phyloP scores from a whole-genome alignment of 179 eudicot genomes.

The Spinacia oleracea region DNA sequence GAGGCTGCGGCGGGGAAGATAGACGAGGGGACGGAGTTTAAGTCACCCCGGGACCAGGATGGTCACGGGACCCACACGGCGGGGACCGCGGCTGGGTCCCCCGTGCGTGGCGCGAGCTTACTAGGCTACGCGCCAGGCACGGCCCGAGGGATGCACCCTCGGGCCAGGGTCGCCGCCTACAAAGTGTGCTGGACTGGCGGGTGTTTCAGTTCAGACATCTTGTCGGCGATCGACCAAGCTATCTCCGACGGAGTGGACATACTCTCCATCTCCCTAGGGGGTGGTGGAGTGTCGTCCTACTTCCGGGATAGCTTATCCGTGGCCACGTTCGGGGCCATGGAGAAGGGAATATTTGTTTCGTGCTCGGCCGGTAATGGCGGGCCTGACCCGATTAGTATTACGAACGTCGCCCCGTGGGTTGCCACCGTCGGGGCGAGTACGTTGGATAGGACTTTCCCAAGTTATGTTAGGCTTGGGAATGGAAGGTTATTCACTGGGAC shows the following conservation, averaged over 20 bases:
- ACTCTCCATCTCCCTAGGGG: constrained; percentile 81
- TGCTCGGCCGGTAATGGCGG: constrained; percentile 93
- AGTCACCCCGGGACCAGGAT: constrained; percentile 78
- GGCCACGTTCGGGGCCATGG: constrained; percentile 85
- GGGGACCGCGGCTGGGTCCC: constrained; percentile 73
- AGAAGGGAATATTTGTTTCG: constrained; percentile 73
- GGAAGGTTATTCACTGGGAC: constrained; percentile 53
- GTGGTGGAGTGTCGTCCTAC: constrained; percentile 81
- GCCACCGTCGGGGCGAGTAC: constrained; percentile 90
- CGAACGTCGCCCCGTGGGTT: constrained; percentile 92
- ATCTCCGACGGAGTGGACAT: constrained; percentile 78
- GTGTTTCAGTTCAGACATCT: constrained; percentile 87
- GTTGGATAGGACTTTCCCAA: constrained; percentile 85
- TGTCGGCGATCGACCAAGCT: constrained; percentile 75
- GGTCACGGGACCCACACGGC: constrained; percentile 95
- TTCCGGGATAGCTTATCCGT: constrained; percentile 66
- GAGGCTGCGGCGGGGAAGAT: constrained; percentile 78
- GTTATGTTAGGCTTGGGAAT: constrained; percentile 55
- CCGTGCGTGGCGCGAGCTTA: constrained; percentile 65
- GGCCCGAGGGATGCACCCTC: constrained; percentile 81
- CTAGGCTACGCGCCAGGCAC: constrained; percentile 77
- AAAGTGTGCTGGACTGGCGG: constrained; percentile 96
- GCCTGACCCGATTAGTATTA: constrained; percentile 74
- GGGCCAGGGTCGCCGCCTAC: constrained; percentile 76
- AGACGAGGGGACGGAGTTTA: constrained; percentile 56